phyloP scores from a whole-genome alignment of 345 rosid species.

The Citropsis articulata region DNA sequence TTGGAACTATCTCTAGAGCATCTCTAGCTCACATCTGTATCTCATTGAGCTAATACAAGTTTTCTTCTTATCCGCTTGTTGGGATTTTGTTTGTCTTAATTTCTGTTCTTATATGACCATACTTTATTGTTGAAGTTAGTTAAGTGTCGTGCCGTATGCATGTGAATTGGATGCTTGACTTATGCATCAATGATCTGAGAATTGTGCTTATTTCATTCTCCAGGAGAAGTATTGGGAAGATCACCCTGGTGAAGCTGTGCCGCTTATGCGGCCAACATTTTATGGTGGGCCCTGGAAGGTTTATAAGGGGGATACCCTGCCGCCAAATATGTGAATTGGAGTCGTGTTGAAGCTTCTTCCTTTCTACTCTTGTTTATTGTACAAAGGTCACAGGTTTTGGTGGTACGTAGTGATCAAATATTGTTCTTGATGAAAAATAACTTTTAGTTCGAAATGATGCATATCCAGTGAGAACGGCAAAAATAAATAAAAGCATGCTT shows the following conservation, averaged over 20 bases:
- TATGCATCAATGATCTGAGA: constrained; percentile 1
- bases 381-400: background rate
- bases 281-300: constrained; percentile 88
- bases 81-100: background rate
- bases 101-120: background rate
- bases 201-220: constrained; percentile 19
- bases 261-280: constrained; percentile 72
- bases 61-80: background rate
- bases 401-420: background rate
- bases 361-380: background rate
- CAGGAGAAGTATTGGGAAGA: constrained; percentile 97
- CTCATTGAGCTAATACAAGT: background rate
- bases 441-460: background rate
- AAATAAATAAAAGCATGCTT: background rate
- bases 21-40: background rate
- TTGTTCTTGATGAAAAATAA: background rate
- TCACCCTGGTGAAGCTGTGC: constrained; percentile 82
- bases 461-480: background rate
- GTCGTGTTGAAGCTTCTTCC: constrained; percentile 1
- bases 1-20: background rate
- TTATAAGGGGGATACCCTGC: constrained; percentile 55
- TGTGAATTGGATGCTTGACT: background rate
- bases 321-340: constrained; percentile 38
- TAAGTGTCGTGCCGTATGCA: background rate
- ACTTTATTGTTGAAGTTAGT: background rate